Evolutionary conservation across 129 eudicot genomes (phyloP).

Genomic region (Oenanthe sinensis): DNA sequence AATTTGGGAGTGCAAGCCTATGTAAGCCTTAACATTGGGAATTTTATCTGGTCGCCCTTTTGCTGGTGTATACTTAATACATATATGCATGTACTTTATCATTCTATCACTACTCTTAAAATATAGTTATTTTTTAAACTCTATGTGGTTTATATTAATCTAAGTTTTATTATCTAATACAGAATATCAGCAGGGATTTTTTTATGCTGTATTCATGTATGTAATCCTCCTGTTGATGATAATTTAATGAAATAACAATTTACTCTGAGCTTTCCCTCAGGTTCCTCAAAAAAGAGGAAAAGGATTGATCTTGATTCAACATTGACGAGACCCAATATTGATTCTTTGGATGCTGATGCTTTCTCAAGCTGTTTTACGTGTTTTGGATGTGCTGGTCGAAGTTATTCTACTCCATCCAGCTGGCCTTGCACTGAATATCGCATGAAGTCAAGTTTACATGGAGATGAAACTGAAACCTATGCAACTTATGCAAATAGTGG

Average conservation of each 20-base stretch:
- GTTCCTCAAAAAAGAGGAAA: slow-evolving; percentile 29
- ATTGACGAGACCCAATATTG: slow-evolving; percentile 10
- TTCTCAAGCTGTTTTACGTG: slow-evolving; percentile 15
- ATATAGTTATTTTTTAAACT: background rate
- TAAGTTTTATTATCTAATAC: background rate
- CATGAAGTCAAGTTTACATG: slow-evolving; percentile 17
- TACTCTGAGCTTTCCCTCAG: slow-evolving; percentile 25
- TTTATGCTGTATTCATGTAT: background rate
- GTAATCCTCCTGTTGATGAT: background rate
- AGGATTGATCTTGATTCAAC: slow-evolving; percentile 18
- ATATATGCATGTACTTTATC: background rate
- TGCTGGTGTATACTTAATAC: background rate
- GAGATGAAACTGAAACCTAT: slow-evolving; percentile 10
- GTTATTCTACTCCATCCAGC: slow-evolving; percentile 4
- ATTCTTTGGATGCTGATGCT: slow-evolving; percentile 7
- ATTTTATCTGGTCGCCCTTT: background rate
- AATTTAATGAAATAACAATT: background rate
- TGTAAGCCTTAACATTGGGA: background rate
- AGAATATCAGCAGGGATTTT: background rate
- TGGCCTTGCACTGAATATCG: slow-evolving; percentile 1
- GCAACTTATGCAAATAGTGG: slow-evolving; percentile 8
- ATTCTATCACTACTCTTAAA: background rate
- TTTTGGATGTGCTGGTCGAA: slow-evolving; percentile 16
- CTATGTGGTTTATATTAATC: background rate
- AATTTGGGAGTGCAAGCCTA: too few species aligned